A percentile compares a stretch with the other conserved stretches of the same genome.
Conservation (phyloP, 2,329 filamentous ascomycete species). For the Huntiella bhutanensis region DNA sequence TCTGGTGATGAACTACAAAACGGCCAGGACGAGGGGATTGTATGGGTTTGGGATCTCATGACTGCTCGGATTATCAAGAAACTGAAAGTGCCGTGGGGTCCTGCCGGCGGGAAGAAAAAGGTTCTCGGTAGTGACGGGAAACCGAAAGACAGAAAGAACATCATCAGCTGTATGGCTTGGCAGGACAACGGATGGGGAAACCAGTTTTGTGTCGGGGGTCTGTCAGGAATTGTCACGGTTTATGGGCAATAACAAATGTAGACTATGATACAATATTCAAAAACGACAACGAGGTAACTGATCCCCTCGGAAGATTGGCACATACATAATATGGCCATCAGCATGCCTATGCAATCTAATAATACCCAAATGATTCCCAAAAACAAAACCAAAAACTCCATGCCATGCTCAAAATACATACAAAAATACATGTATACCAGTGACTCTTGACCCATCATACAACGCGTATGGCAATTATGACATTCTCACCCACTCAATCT, state of each 20-base stretch:
- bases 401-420: no score
- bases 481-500: no score
- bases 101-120: conserved; percentile 29
- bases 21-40: conserved; percentile 25
- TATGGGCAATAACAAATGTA: conserved; percentile 24
- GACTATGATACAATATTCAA: background rate
- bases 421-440: no score
- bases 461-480: no score
- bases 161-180: conserved; percentile 45
- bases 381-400: no score
- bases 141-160: conserved; percentile 38
- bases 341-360: background rate
- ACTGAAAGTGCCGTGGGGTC: conserved; percentile 40
- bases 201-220: conserved; percentile 47
- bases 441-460: no score
- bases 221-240: conserved; percentile 44
- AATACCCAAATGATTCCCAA: background rate
- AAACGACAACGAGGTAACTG: background rate
- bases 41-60: conserved; percentile 73
- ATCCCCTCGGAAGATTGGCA: background rate
- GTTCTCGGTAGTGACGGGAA: conserved; percentile 40
- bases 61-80: conserved; percentile 48
- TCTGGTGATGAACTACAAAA: conserved; percentile 53
- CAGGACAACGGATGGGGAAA: conserved; percentile 42
- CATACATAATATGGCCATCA: background rate